phyloP scores from a whole-genome alignment of 148 eudicot genomes.

The Nepenthes mirabilis region DNA sequence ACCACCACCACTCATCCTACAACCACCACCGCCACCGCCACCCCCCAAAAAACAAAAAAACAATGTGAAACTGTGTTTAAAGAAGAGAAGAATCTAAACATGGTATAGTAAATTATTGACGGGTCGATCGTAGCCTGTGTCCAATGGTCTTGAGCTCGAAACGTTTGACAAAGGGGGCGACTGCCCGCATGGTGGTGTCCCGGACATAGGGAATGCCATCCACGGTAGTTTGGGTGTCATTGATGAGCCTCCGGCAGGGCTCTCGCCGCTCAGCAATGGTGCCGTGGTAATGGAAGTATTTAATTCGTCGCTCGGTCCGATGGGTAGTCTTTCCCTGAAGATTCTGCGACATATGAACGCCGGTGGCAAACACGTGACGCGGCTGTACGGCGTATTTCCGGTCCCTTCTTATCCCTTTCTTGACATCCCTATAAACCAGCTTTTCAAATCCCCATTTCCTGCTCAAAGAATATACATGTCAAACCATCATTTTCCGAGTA shows the following conservation, averaged over 20 bases:
- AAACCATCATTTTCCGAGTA: background rate
- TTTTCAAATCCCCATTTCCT: constrained; percentile 92
- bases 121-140: constrained; percentile 29
- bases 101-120: constrained; percentile 14
- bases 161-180: constrained; percentile 40
- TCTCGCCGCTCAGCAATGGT: constrained; percentile 47
- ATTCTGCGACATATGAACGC: constrained; percentile 75
- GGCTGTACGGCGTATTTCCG: constrained; percentile 76
- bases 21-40: too few species aligned
- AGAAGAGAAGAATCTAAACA: too few species aligned
- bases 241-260: constrained; percentile 40
- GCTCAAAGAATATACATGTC: background rate
- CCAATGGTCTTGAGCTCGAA: constrained; percentile 62
- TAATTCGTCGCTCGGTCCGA: constrained; percentile 32
- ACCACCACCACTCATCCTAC: too few species aligned
- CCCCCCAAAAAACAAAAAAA: too few species aligned
- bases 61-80: too few species aligned
- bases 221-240: constrained; percentile 15
- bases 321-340: constrained; percentile 33
- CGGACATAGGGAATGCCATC: constrained; percentile 37
- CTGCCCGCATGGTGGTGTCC: constrained; percentile 35
- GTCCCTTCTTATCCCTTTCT: constrained; percentile 49
- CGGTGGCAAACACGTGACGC: constrained; percentile 56
- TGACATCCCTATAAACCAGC: constrained; percentile 54
- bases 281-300: constrained; percentile 75